Percentiles rank a stretch among this genome's conserved stretches.
These are phyloP conservation scores for Eucalyptus globulus DNA, from an alignment of 345 rosid genomes.

Conservation along the genomic window DNA sequence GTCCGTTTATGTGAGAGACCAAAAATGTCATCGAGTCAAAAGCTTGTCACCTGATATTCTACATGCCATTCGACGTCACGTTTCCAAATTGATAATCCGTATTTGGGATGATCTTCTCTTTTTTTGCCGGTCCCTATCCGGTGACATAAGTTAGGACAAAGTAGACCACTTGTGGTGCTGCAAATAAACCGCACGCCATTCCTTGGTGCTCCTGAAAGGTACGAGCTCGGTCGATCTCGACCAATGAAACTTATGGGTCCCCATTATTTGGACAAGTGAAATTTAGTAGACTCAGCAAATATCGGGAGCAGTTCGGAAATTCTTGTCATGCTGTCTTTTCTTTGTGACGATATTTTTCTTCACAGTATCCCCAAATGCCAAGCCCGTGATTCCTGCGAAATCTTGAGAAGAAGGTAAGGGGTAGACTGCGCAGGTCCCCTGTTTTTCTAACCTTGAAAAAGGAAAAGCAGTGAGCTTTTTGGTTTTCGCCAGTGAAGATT, in stretches of 20 bases:
- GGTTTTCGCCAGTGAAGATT: neutral
- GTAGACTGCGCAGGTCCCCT: neutral
- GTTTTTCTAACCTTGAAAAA: neutral
- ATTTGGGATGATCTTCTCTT: neutral
- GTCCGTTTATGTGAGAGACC: neutral
- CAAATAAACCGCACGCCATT: neutral
- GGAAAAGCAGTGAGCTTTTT: neutral
- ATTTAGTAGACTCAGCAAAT: neutral
- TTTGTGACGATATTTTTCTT: neutral
- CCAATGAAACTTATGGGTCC: neutral
- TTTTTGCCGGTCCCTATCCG: neutral
- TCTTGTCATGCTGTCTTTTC: neutral
- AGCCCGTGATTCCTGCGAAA: neutral
- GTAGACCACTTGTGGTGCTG: accelerated
- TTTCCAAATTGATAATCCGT: neutral
- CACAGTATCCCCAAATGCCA: neutral
- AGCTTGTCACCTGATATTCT: neutral
- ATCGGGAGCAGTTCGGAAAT: neutral
- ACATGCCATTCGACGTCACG: neutral
- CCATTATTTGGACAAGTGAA: neutral
- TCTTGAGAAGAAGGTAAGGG: neutral
- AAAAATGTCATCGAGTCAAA: neutral
- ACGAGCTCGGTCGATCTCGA: neutral
- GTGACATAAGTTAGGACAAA: neutral
- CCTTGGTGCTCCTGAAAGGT: neutral